Evolutionary conservation across 306 rosid genomes (phyloP), one percentile per base, ranked within the genome.

Genomic region (Abrus pulchellus): DNA sequence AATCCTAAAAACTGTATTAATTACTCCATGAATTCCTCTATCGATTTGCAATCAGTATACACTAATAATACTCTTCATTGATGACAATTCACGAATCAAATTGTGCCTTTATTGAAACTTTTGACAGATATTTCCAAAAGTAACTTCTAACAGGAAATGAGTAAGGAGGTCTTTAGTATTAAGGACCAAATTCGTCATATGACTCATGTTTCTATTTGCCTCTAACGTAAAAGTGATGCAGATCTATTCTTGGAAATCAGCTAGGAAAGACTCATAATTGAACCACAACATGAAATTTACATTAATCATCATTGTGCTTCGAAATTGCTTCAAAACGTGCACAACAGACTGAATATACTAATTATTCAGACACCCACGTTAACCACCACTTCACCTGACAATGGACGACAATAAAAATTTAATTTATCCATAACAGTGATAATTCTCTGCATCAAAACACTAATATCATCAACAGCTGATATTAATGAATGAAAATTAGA

Each of bases 301-400:
- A 28, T 10, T 45, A 45, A 28, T 27, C 73, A 73, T 80, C 68
- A 80, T 80, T 73, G 53, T 81, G 75, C 62, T 80, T 80, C 6
- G 74, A 30, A 50, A 72, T 72, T 72, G 78, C 74, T 80, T 80
- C 60, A 53, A 43, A 81, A 73, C 84, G 84, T 81, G 80, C 75
- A 34, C 49, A 68, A 47, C 74, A 68, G 41, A 29, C 6, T 45
- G 57, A 68, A 68, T 28, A 30, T 7, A 6, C 57, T 68, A 68
- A 68, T 68, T 47, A 68, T 68, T 43, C 74, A 68, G 57, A 68
- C 74, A 68, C 74, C 74, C 74, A 68, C 74, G 57, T 68, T 68
- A 47, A 44, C 41, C 28, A 29, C 57, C 74, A 30, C 38, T 67
- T 67, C 27, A 6, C 28, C 73, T 44, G 73, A 67, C 73, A 67